Percentiles rank a stretch among this genome's conserved stretches.
Evolutionary conservation across 305 asterid genomes (phyloP).

Genomic region (Withania somnifera): DNA sequence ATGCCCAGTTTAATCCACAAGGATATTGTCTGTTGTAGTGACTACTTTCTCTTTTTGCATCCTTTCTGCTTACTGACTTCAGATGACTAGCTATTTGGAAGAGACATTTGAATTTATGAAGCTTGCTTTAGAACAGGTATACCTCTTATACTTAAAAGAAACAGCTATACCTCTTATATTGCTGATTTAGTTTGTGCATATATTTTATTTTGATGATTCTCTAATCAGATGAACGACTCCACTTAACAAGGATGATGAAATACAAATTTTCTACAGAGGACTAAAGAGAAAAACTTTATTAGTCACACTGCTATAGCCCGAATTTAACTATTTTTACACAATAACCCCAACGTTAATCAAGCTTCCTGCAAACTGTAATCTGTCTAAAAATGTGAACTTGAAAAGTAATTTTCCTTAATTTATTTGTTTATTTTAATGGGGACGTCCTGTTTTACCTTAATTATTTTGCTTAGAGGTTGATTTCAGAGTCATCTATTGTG

Average conservation of each 20-base stretch:
- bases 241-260: not conserved
- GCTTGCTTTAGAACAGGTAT: constrained; percentile 50
- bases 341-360: not conserved
- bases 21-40: not conserved
- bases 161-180: not conserved
- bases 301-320: not conserved
- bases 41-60: constrained; percentile 3
- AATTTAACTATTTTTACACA: not conserved
- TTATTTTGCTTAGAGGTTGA: not conserved
- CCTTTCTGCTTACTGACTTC: not conserved
- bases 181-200: not conserved
- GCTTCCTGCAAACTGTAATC: not conserved
- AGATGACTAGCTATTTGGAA: constrained; percentile 25
- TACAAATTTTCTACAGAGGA: not conserved
- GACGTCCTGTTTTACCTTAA: not conserved
- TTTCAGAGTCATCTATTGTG: not conserved
- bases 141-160: not conserved
- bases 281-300: not conserved
- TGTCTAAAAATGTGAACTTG: not conserved
- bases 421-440: not conserved
- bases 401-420: not conserved
- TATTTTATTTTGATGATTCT: not conserved
- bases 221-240: not conserved
- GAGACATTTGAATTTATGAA: constrained; percentile 32
- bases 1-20: not conserved